Evolutionary conservation across 2,329 filamentous ascomycete genomes (phyloP).

Genomic region (Epichloe amarillans): DNA sequence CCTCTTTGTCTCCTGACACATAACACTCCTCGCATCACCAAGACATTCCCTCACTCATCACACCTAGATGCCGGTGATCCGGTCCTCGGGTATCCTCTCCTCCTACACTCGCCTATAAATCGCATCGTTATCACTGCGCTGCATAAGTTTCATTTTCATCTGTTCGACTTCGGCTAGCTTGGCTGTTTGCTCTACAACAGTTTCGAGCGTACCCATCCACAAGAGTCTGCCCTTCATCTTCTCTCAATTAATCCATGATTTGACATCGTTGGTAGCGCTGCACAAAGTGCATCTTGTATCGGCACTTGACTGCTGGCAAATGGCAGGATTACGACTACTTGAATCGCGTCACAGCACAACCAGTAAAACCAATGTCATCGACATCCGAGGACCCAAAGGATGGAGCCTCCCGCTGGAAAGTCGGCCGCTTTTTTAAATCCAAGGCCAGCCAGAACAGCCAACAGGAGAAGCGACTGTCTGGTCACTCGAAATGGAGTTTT

Average conservation of each 20-base stretch:
- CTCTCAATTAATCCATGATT: background rate
- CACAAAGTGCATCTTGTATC: background rate
- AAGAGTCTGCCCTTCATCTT: background rate
- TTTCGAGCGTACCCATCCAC: background rate
- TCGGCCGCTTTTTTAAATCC: background rate
- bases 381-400: conserved; percentile 1
- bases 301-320: background rate
- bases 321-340: background rate
- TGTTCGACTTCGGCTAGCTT: background rate
- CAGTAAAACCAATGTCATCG: conserved; percentile 1
- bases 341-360: background rate
- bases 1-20: background rate
- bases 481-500: conserved; percentile 6
- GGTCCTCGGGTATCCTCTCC: background rate
- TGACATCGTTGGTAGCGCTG: background rate
- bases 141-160: background rate
- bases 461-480: background rate
- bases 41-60: background rate
- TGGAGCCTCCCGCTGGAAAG: background rate
- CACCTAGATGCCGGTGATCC: conserved; percentile 1
- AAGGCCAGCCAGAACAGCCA: background rate
- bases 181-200: too few relatives aligned
- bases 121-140: background rate
- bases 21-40: background rate
- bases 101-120: background rate